These are phyloP conservation scores for Boletellus deceptivus DNA, from an alignment of 1,284 basidiomycete genomes.

Conservation along the genomic window DNA sequence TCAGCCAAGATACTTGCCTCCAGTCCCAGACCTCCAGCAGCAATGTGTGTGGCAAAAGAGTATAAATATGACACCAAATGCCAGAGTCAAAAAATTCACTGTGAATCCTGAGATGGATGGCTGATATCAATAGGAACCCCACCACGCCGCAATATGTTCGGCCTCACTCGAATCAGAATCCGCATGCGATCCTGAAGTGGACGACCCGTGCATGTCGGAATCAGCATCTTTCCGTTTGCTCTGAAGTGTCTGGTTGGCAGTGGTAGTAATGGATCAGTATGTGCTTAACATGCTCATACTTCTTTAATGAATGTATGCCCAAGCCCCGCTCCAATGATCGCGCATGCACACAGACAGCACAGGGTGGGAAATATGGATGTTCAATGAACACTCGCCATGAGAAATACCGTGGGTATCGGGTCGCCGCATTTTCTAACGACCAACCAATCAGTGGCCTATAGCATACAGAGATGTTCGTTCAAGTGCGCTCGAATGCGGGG, in stretches of 20 bases:
- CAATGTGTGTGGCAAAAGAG: slow-evolving; percentile 59
- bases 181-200: not conserved
- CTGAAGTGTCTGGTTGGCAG: slow-evolving; percentile 21
- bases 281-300: slow-evolving; percentile 3
- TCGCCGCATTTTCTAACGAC: slow-evolving; percentile 17
- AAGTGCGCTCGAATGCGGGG: not conserved
- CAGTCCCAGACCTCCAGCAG: slow-evolving; percentile 53
- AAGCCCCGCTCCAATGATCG: slow-evolving; percentile 9
- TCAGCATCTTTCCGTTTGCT: slow-evolving; percentile 12
- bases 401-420: slow-evolving; percentile 17
- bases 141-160: slow-evolving; percentile 20
- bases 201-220: fast-evolving
- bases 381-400: slow-evolving; percentile 18
- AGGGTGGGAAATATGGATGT: slow-evolving; percentile 27
- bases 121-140: slow-evolving; percentile 45
- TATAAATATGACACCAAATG: slow-evolving; percentile 62
- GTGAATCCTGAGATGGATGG: slow-evolving; percentile 51
- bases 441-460: slow-evolving; percentile 23
- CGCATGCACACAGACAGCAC: slow-evolving; percentile 14
- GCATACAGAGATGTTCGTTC: not conserved
- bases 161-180: not conserved
- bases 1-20: slow-evolving; percentile 37
- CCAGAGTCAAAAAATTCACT: slow-evolving; percentile 51
- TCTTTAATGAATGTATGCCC: slow-evolving; percentile 26
- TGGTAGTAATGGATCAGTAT: not conserved